Evolutionary conservation across 2,329 filamentous ascomycete genomes (phyloP).

Genomic region (Coniochaeta prunicola): DNA sequence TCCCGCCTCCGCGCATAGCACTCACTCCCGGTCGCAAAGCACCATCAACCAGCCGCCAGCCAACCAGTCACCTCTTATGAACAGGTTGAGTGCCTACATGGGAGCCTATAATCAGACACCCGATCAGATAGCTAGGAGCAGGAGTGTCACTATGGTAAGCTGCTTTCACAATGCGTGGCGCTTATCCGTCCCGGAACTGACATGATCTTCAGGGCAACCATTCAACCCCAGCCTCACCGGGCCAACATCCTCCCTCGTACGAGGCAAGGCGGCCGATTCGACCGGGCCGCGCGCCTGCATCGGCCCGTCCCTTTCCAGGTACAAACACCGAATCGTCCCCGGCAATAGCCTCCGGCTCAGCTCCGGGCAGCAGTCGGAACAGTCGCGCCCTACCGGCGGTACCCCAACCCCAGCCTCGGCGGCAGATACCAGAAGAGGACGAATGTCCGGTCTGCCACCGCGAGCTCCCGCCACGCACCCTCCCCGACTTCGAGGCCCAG

Average conservation of each 20-base stretch:
- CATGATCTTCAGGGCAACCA: neutral
- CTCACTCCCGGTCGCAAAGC: conserved; percentile 39
- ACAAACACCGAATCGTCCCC: neutral
- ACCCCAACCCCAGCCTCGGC: conserved; percentile 25
- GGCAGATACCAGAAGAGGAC: conserved; percentile 62
- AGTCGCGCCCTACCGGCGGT: neutral
- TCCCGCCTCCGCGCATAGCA: neutral
- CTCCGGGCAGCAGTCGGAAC: neutral
- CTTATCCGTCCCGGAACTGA: neutral
- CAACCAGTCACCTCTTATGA: conserved; percentile 5
- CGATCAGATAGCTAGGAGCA: conserved; percentile 24
- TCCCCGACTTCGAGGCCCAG: conserved; percentile 45
- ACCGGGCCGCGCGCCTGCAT: neutral
- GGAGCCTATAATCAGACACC: conserved; percentile 24
- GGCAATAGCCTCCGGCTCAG: neutral
- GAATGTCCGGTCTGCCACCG: conserved; percentile 71
- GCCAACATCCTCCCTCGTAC: neutral
- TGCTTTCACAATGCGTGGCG: neutral
- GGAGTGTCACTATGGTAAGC: conserved; percentile 46
- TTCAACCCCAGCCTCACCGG: neutral
- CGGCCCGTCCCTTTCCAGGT: neutral
- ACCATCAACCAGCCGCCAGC: conserved; percentile 26
- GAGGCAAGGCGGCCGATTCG: neutral
- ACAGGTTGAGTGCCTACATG: conserved; percentile 29
- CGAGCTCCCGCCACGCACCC: conserved; percentile 54